Base-by-base conservation (phyloP, 2,329 filamentous ascomycete species). In the Colletotrichum falcatum region DNA sequence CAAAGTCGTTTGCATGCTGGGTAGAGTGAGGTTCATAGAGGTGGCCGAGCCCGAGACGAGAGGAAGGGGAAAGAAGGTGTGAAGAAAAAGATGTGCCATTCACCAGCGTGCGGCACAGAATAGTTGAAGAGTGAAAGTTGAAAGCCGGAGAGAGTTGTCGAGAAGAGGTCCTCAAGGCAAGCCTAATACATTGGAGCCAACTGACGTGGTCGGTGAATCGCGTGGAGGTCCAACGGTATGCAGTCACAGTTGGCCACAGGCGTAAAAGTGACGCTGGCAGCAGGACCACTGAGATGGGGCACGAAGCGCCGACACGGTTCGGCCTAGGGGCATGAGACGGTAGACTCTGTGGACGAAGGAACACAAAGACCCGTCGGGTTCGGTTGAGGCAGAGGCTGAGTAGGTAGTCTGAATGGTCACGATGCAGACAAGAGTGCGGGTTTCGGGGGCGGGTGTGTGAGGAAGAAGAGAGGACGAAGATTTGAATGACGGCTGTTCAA, bases 1-100 rank as follows among this genome's bases (percentile, higher is more conserved):
- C 54, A 58, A n/a, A 39, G 28, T 26, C 46, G 37, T 66, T 70
- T 61, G 72, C 72, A 73, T 73, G 44, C 72, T 72, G 72, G 61
- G 28, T 46, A 70, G 61, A 72, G 23, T 54, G 14, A 46, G 28
- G 44, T 51, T 70, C 69, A 65, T 65, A 33, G 46, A 54, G 30
- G 70, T 61, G 33, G 18, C 20, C 5, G 66, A 55, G 49, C 14
- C 37, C 48, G 42, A 44, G 51, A 65, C 26, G 42, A 23, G 42
- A 23, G 20, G 30, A 35, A 49, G 55, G n/a, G 23, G 28, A n/a
- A 61, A 37, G 11, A 23, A 30, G 23, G 58, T 23, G 65, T 20
- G n/a, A n/a, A n/a, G n/a, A 26, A 39, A 35, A 35, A 8, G 5
- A 42, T 35, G 14, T 56, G 8, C 42, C 35, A 60, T 48, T 44